Base-by-base conservation (phyloP, 352 stramenopile species). In the Phytopythium cucurbitacearum region DNA sequence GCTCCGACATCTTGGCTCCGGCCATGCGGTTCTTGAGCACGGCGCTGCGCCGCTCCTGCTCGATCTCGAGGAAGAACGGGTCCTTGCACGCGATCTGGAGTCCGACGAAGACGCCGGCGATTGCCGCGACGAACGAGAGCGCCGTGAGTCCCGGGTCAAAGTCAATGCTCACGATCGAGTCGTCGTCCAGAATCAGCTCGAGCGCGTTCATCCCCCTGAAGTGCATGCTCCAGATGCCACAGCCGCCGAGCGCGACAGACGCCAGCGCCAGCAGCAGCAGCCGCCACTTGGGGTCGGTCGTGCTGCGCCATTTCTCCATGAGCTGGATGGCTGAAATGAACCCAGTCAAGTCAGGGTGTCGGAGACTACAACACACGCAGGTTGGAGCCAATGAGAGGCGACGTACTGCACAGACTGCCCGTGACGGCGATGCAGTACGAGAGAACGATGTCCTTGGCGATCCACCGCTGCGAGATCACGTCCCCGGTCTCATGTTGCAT, bases 201-300 rank as follows among this genome's bases (percentile, higher is more conserved):
- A 68, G 46, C 13, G 73, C 70, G 5, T 61, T 62, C 70, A 84
- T 84, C 34, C 73, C 73, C 12, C 69, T 71, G 48, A 84, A 81
- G 21, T 84, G 73, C 60, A 68, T 81, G 60, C 53, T 52, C 73
- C 70, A 84, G 33, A 84, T 81, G 39, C 67, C 71, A 44, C 68
- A 74, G 13, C 70, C 73, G 10, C 73, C 70, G 10, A 84, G 57
- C 3, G 61, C 51, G 7, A 77, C 15, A 0, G 66, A 53, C 0
- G 71, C 60, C 0, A 73, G 10, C 15, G 51, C 9, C 2, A 81
- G 59, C 48, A 81, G 47, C 8, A 65, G 3, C 28, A 59, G 35
- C 56, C 74, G 76, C 6, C 53, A 21, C 1, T 41, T 46, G 2
- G 15, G 40, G 16, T 9, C 54, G 8, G 60, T 50, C 28, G 64